Percentiles rank a stretch among this genome's conserved stretches.
phyloP scores from a whole-genome alignment of 1,139 yeast genomes.

The Maudiozyma humilis region DNA sequence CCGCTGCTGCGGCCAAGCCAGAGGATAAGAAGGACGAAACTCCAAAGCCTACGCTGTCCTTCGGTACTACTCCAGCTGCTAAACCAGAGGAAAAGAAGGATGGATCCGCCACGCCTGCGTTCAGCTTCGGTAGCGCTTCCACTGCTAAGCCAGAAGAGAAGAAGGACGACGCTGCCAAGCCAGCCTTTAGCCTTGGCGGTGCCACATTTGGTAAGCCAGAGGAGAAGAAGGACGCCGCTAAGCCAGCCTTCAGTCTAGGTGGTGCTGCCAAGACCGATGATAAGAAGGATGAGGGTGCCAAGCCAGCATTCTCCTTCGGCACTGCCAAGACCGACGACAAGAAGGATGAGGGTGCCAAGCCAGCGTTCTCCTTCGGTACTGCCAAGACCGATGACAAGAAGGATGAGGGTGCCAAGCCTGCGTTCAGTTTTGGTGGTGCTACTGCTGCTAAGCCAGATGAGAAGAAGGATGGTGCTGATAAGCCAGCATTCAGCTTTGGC shows the following conservation, averaged over 20 bases:
- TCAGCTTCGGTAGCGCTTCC: background rate
- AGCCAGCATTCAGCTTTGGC: conserved; percentile 30
- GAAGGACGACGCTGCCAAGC: conserved; percentile 9
- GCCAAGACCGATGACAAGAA: conserved; percentile 5
- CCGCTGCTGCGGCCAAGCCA: background rate
- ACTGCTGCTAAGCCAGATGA: conserved; percentile 15
- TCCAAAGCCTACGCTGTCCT: background rate
- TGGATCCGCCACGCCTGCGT: too few relatives aligned
- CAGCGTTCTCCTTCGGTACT: conserved; percentile 10
- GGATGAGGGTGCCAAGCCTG: conserved; percentile 7
- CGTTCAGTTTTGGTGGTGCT: conserved; percentile 14
- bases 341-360: conserved; percentile 6
- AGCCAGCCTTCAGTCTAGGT: conserved; percentile 28
- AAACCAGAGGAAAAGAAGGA: conserved; percentile 1
- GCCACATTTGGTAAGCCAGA: conserved; percentile 3
- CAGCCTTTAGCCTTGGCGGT: conserved; percentile 18
- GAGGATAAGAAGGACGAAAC: conserved; percentile 3
- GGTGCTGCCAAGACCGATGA: conserved; percentile 15
- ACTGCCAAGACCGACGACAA: conserved; percentile 12
- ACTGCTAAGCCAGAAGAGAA: conserved; percentile 11
- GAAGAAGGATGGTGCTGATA: conserved; percentile 9
- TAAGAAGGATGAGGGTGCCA: conserved; percentile 15
- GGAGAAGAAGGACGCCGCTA: conserved; percentile 15
- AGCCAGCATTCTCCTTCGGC: conserved; percentile 28
- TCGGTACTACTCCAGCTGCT: background rate